phyloP scores from a whole-genome alignment of 2,329 filamentous ascomycete genomes.

The Akanthomyces uredinophilus region DNA sequence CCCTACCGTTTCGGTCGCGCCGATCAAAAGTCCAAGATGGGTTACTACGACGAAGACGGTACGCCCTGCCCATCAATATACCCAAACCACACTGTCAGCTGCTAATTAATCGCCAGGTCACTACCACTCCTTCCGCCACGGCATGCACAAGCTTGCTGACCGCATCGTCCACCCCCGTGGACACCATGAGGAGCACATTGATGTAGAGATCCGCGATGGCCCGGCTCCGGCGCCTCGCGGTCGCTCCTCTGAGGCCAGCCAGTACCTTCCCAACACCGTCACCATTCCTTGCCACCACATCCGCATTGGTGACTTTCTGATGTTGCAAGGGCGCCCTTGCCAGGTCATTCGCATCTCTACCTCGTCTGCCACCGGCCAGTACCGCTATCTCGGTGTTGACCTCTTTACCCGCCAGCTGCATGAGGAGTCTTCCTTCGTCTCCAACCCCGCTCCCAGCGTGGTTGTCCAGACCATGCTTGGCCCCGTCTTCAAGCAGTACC shows the following conservation, averaged over 20 bases:
- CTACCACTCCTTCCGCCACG: conserved; percentile 55
- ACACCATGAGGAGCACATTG: conserved; percentile 46
- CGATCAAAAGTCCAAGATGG: conserved; percentile 52
- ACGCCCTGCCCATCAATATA: conserved; percentile 25
- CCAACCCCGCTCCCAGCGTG: conserved; percentile 92
- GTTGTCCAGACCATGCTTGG: conserved; percentile 99
- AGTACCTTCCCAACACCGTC: conserved; percentile 69
- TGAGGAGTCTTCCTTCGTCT: conserved; percentile 97
- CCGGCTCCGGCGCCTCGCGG: conserved; percentile 27
- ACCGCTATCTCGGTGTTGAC: conserved; percentile 99
- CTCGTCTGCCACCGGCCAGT: conserved; percentile 95
- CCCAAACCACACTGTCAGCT: background rate
- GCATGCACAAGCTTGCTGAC: conserved; percentile 53
- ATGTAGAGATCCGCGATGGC: conserved; percentile 39
- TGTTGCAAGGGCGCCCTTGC: conserved; percentile 97
- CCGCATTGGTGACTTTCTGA: conserved; percentile 96
- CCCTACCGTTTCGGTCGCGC: conserved; percentile 39
- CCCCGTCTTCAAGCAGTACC: conserved; percentile 99
- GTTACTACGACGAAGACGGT: conserved; percentile 62
- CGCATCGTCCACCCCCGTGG: conserved; percentile 44
- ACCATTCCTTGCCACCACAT: conserved; percentile 99
- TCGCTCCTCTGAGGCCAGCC: conserved; percentile 26
- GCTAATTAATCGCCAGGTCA: conserved; percentile 36
- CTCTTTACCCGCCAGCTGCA: conserved; percentile 99
- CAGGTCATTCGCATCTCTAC: conserved; percentile 99